Evolutionary conservation across 176 grass and related monocot genomes (phyloP).

Genomic region (Cenchrus purpureus): DNA sequence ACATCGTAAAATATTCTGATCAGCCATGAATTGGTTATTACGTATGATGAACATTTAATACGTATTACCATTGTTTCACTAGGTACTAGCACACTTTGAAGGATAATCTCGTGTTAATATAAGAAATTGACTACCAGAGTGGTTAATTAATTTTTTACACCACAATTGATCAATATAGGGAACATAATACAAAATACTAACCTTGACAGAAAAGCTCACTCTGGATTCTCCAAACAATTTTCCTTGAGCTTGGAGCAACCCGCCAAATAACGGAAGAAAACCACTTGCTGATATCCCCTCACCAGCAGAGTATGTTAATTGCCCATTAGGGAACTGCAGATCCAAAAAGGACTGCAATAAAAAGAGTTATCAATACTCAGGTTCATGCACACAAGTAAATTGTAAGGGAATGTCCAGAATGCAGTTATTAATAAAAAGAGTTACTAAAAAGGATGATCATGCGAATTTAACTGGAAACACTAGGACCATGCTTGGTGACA

Average conservation of each 20-base stretch:
- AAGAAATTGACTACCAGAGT: neutral
- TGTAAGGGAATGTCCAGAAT: too few species aligned
- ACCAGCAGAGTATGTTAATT: constrained; percentile 86
- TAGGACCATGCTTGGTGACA: neutral
- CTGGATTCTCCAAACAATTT: constrained; percentile 89
- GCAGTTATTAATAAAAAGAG: too few species aligned
- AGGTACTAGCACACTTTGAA: neutral
- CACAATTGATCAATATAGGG: neutral
- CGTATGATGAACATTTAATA: neutral
- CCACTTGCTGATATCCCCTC: constrained; percentile 84
- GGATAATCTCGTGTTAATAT: neutral
- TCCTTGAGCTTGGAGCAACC: constrained; percentile 91
- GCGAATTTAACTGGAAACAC: neutral
- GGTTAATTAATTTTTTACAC: neutral
- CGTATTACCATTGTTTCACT: neutral
- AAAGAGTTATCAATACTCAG: constrained; percentile 5
- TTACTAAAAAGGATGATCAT: neutral
- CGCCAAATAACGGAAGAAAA: constrained; percentile 82
- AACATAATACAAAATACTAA: constrained; percentile 43
- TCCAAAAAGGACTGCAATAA: constrained; percentile 89
- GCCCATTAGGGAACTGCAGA: constrained; percentile 96
- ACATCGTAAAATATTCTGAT: neutral
- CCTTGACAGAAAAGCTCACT: constrained; percentile 90
- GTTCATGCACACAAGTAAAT: neutral
- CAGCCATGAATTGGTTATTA: neutral